phyloP scores from a whole-genome alignment of 139 green algal species.

The Monoraphidium neglectum region DNA sequence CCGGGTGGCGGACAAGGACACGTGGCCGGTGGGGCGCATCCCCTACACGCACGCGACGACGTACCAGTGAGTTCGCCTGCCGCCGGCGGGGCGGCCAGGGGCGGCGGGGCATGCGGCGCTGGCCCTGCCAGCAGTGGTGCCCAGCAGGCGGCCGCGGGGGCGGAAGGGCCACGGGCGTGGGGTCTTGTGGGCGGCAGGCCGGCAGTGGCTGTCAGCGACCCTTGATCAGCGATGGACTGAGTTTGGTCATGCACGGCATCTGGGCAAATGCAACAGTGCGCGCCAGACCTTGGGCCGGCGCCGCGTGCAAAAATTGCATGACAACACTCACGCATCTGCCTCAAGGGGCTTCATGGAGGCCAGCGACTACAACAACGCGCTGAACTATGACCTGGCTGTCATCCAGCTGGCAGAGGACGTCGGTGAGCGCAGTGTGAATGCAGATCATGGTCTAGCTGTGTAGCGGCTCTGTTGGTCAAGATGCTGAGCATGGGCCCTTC shows the following conservation, averaged over 20 bases:
- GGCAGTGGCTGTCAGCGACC: no score
- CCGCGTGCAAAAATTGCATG: background rate
- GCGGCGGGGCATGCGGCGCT: background rate
- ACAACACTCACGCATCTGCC: background rate
- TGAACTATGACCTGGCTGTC: conserved; percentile 9
- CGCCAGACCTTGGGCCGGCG: background rate
- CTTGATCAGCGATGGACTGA: no score
- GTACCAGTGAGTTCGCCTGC: background rate
- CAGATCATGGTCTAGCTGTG: no score
- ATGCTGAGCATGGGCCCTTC: no score
- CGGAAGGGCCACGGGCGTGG: background rate
- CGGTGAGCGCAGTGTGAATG: no score
- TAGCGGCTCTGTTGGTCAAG: no score
- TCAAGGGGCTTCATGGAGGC: background rate
- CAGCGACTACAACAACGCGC: conserved; percentile 2
- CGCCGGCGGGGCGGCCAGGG: background rate
- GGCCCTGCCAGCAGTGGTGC: background rate
- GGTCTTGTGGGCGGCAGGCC: background rate
- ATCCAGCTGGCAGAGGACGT: background rate
- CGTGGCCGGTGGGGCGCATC: background rate
- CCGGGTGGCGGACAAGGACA: background rate
- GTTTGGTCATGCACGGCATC: no score
- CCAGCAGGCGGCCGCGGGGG: no score
- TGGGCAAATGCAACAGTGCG: background rate
- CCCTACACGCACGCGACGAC: background rate